Evolutionary conservation across 2,329 filamentous ascomycete species (phyloP).

Genomic region (Apiospora phragmitis): DNA sequence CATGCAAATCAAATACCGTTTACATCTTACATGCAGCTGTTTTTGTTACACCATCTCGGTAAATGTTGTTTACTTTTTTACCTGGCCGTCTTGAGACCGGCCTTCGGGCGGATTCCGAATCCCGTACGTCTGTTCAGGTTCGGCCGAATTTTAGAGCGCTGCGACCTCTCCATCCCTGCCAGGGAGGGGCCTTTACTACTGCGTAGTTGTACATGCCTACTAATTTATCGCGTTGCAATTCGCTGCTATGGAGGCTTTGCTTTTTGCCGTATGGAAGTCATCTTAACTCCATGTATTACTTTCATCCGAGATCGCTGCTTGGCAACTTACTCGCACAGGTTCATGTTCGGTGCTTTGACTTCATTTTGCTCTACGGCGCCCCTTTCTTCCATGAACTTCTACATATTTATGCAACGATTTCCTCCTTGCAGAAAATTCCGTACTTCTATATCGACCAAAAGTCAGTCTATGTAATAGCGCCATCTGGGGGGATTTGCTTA

Average conservation of each 20-base stretch:
- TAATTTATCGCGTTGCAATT: too few relatives aligned
- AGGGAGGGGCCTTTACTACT: too few relatives aligned
- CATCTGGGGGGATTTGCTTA: slow-evolving; percentile 6
- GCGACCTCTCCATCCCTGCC: neutral
- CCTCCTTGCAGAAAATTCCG: slow-evolving; percentile 48
- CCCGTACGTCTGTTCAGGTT: neutral
- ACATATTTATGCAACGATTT: slow-evolving; percentile 18
- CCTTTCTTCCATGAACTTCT: neutral
- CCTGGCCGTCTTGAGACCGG: neutral
- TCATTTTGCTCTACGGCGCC: neutral
- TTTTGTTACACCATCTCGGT: neutral
- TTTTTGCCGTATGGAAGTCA: too few relatives aligned
- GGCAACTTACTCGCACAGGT: too few relatives aligned
- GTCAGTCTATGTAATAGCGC: slow-evolving; percentile 10
- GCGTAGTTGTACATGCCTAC: too few relatives aligned
- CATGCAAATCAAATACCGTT: neutral
- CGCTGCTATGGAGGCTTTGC: too few relatives aligned
- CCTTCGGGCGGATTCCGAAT: neutral
- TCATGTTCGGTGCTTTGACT: neutral
- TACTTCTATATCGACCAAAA: slow-evolving; percentile 39
- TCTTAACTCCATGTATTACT: too few relatives aligned
- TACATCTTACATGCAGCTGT: neutral
- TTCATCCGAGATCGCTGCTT: too few relatives aligned
- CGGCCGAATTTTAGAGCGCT: neutral
- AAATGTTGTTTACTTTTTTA: neutral